Evolutionary conservation across 2,329 filamentous ascomycete species (phyloP).

Genomic region (Exophiala aquamarina): DNA sequence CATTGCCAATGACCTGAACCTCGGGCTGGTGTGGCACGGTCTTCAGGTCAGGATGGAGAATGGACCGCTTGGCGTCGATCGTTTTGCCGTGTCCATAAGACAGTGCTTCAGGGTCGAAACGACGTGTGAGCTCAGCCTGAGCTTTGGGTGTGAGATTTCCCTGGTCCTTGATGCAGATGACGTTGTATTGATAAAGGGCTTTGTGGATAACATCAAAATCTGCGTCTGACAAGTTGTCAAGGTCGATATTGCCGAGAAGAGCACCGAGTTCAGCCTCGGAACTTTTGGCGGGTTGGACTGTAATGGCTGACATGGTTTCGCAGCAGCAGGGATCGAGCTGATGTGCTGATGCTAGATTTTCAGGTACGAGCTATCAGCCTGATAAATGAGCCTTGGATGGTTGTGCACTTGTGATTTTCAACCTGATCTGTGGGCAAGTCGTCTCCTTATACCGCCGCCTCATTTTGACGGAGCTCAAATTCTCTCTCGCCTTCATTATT

Average conservation of each 20-base stretch:
- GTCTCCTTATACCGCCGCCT: no score
- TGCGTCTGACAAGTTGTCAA: slow-evolving; percentile 63
- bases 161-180: slow-evolving; percentile 72
- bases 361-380: no score
- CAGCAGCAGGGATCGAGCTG: no score
- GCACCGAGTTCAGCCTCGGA: slow-evolving; percentile 57
- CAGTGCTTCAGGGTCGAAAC: slow-evolving; percentile 66
- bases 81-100: slow-evolving; percentile 77
- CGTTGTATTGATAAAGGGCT: slow-evolving; percentile 67
- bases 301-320: slow-evolving; percentile 20
- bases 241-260: slow-evolving; percentile 56
- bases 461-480: no score
- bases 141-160: slow-evolving; percentile 63
- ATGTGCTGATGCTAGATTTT: no score
- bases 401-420: no score
- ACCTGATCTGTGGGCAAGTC: no score
- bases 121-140: slow-evolving; percentile 71
- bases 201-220: slow-evolving; percentile 65
- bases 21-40: slow-evolving; percentile 78
- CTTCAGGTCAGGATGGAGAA: slow-evolving; percentile 77
- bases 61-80: slow-evolving; percentile 62
- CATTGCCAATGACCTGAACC: slow-evolving; percentile 78
- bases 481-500: no score
- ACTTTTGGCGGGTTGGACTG: slow-evolving; percentile 15
- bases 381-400: no score